Conservation (phyloP, 192 early-diverging fungal genomes). For the Umbelopsis isabellina region DNA sequence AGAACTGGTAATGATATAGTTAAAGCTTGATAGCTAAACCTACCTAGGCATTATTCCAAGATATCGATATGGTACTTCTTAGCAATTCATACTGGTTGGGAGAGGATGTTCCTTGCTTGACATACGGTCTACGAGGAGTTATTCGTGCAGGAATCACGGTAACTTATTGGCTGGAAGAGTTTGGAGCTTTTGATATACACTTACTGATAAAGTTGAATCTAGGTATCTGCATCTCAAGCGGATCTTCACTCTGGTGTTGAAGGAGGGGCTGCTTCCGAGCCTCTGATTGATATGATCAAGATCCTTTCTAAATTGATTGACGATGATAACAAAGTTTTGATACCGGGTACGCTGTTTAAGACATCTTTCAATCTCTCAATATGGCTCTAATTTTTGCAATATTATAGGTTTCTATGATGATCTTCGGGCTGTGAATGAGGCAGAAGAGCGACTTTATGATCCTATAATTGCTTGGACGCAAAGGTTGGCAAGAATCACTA, state of each 20-base stretch:
- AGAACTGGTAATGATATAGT: not conserved
- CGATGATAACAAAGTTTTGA: slow-evolving; percentile 57
- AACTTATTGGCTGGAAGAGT: slow-evolving; percentile 31
- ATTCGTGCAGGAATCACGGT: slow-evolving; percentile 66
- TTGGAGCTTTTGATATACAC: not conserved
- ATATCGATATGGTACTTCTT: slow-evolving; percentile 57
- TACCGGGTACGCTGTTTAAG: slow-evolving; percentile 52
- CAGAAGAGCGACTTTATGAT: slow-evolving; percentile 64
- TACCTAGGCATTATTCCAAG: slow-evolving; percentile 46
- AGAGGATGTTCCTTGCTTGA: slow-evolving; percentile 75
- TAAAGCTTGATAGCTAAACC: not conserved
- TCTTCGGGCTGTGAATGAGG: slow-evolving; percentile 54
- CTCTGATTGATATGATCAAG: slow-evolving; percentile 69
- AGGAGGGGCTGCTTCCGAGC: slow-evolving; percentile 75
- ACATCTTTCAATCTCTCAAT: not conserved
- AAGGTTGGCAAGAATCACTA: slow-evolving; percentile 16
- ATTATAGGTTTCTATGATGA: slow-evolving; percentile 63
- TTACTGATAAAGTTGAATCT: not conserved
- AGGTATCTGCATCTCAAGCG: slow-evolving; percentile 48
- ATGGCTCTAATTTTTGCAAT: not conserved
- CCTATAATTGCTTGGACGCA: slow-evolving; percentile 51
- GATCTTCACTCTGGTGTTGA: slow-evolving; percentile 79
- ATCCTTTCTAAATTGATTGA: slow-evolving; percentile 59
- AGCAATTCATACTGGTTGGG: slow-evolving; percentile 82
- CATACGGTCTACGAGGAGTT: slow-evolving; percentile 78